Evolutionary conservation across 495 filamentous ascomycete genomes (phyloP), one percentile per base, ranked within the genome.

Genomic region (Podospora pseudoanserina): DNA sequence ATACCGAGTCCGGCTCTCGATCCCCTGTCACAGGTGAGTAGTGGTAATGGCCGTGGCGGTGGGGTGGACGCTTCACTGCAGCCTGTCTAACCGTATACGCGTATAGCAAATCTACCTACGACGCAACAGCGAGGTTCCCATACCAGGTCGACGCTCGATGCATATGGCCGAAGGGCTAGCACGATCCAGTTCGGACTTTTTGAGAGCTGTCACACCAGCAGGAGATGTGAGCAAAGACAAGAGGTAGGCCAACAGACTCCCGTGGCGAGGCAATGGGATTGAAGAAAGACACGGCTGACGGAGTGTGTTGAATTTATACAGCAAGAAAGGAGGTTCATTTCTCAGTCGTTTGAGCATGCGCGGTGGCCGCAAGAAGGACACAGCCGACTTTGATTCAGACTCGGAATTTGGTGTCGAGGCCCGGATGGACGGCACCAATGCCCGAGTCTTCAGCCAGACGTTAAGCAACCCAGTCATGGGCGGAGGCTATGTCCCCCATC

Each of bases 301-400:
- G 26, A 57, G 6, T 64, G 19, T 20, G 19, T 23, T 39, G 18
- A 20, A 26, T 34, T 28, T 49, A 55, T 34, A 32, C 66, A 67
- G 67, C 68, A 96, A 89, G 80, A 97, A 94, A 79, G 91, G 91
- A 5, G 88, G 90, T 32, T 97, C 92, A 16, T 97, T 99, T 74
- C 86, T 99, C 58, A 96, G 93, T 79, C 89, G 93, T 55, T 77
- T 87, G 30, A 82, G 79, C 70, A 91, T 98, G 70, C 93, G 90
- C 23, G 84, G 84, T 63, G 94, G 90, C 79, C 94, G 90, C 77
- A 91, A 88, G 73, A 88, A 89, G 63, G 82, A 85, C 58, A 70
- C 79, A 15, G 79, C 81, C 39, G 80, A 83, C 34, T 81, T 86
- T 56, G 92, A 96, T 72, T 88, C 91, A 74, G 89, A 87, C 71